Evolutionary conservation across 2,329 filamentous ascomycete genomes (phyloP), one percentile per base, ranked within the genome.

Genomic region (Madurella mycetomatis): DNA sequence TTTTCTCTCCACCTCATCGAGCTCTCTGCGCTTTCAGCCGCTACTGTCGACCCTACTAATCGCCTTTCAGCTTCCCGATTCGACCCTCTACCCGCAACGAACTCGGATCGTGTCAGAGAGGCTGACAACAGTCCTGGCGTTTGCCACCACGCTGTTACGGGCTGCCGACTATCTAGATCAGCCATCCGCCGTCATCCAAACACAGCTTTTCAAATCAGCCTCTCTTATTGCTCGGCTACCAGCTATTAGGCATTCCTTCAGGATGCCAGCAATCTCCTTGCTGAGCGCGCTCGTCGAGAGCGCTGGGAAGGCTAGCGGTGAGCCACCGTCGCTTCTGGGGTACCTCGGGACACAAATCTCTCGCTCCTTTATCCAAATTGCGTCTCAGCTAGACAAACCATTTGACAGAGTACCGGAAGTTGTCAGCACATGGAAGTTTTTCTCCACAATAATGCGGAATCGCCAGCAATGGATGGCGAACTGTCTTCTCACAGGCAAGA

Each of bases 391-490:
- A 25, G 90, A 92, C 61, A 84, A 83, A 61, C 90, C 92, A 3
- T 81, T 94, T 54, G 77, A 81, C 49, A 78, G 90, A 61, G 72
- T 80, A 2, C 69, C 76, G 5, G 82, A 90, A 51, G 83, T 87
- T 41, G 80, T 83, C 41, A 77, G 79, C 8, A 86, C 90, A 17
- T 99, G 92, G 94, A 83, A 82, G 53, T 85, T 99, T 65, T 84
- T 97, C 50, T 88, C 92, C 2, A 85, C 87, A 2, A 86, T 97
- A 45, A 82, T 99, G 56, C 87, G 88, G 61, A 92, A 90, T 67
- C 86, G 90, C 59, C 94, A 99, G 68, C 92, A 96, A 66, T 97
- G 92, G 89, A 89, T 99, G 75, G 90, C 92, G 0, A 90, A 96
- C 58, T 95, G 92, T 66, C 78, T 99, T 9, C 82, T 97, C 40